Evolutionary conservation across 2,329 filamentous ascomycete species (phyloP), one percentile per base, ranked within the genome.

Genomic region (Paramyrothecium sp.): DNA sequence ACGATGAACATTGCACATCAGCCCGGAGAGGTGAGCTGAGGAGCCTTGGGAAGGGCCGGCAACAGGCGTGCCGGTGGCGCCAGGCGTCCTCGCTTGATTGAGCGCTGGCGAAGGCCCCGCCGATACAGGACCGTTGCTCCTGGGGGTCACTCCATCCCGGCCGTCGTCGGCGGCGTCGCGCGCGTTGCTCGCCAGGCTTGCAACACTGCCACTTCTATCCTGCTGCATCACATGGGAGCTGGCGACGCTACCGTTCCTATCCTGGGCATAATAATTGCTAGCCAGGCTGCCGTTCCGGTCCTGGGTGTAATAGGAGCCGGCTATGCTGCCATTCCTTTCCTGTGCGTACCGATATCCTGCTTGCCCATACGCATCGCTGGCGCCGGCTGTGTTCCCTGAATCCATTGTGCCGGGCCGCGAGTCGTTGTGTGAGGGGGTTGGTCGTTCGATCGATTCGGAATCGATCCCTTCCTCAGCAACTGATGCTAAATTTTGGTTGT

Each of bases 1-100:
- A 61, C 93, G 80, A 65, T 88, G 85, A n/a, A 89, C 86, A 68
- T 89, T 89, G 68, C 86, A 89, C 85, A 89, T 88, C 55, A 89
- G 71, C 0, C 86, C 86, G 0, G 86, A 89, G 12, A 88, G 73
- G 67, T 89, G 86, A 7, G 84, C 76, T 0, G 83, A 84, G 1
- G 78, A 77, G 2, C 77, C 74, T 50, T 76, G 72, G 11, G 80
- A 73, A 7, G 78, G 78, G 2, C 78, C 81, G 16, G 75, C 76
- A 68, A 71, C 67, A 0, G 68, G 54, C 1, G 63, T 54, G 4
- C 55, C 58, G n/a, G 58, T 41, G 8, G 59, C 49, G 23, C 58
- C 55, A 13, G 62, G 61, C 21, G 60, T 53, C 58, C 67, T 66
- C 7, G 60, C 60, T 23, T 82, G 81, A 11, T 69, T 69, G 3